Evolutionary conservation across 805 yeast species (phyloP).

Genomic region (Hanseniaspora clermontiae): DNA sequence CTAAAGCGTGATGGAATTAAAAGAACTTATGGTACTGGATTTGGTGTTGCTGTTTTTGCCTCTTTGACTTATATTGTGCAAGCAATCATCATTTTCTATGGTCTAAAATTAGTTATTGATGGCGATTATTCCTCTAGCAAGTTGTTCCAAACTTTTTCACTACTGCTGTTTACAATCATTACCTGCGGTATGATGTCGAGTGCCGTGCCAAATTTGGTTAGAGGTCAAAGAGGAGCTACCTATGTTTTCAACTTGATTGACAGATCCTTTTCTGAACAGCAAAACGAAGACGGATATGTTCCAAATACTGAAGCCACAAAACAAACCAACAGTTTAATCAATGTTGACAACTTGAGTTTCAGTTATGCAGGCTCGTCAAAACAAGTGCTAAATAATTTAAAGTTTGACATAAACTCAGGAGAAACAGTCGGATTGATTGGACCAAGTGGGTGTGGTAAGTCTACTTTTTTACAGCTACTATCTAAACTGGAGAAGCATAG

Average conservation of each 20-base stretch:
- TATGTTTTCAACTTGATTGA: slow-evolving; percentile 28
- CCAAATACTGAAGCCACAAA: neutral
- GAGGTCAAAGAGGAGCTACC: slow-evolving; percentile 66
- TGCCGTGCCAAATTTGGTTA: slow-evolving; percentile 64
- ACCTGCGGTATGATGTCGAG: slow-evolving; percentile 47
- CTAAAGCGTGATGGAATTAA: slow-evolving; percentile 32
- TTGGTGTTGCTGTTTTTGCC: slow-evolving; percentile 49
- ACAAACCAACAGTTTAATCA: slow-evolving; percentile 15
- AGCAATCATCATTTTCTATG: slow-evolving; percentile 65
- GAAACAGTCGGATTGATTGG: slow-evolving; percentile 64
- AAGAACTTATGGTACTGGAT: slow-evolving; percentile 51
- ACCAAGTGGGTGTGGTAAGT: slow-evolving; percentile 83
- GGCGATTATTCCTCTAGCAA: slow-evolving; percentile 44
- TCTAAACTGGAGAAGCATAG: slow-evolving; percentile 34
- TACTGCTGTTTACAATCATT: slow-evolving; percentile 61
- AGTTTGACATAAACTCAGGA: slow-evolving; percentile 33
- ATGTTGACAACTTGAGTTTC: slow-evolving; percentile 38
- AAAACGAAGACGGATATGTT: slow-evolving; percentile 4
- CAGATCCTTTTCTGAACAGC: slow-evolving; percentile 7
- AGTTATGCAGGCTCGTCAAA: slow-evolving; percentile 31
- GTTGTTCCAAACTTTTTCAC: slow-evolving; percentile 55
- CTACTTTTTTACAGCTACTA: slow-evolving; percentile 53
- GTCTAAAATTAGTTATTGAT: slow-evolving; percentile 53
- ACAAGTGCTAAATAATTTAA: slow-evolving; percentile 32
- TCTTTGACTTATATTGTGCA: slow-evolving; percentile 49